phyloP scores from a whole-genome alignment of 202 grass and related monocot genomes.

The Panicum hallii region DNA sequence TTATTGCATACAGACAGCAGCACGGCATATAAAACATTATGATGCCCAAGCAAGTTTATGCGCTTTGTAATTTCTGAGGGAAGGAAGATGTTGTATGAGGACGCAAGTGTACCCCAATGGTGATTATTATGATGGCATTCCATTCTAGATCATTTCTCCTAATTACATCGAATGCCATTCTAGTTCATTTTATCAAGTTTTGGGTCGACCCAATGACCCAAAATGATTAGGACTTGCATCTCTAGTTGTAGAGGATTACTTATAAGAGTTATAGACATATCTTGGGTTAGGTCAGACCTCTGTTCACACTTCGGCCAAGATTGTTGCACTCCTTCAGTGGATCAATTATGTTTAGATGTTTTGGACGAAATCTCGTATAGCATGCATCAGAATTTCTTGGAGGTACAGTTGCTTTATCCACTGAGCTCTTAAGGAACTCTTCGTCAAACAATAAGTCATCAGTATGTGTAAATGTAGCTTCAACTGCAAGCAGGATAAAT shows the following conservation, averaged over 20 bases:
- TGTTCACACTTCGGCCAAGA: conserved; percentile 97
- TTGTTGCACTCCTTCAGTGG: conserved; percentile 92
- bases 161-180: no score
- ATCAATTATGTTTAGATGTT: conserved; percentile 92
- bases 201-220: no score
- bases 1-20: conserved; percentile 16
- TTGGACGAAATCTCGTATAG: conserved; percentile 55
- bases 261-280: conserved; percentile 5
- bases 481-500: conserved; percentile 59
- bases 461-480: conserved; percentile 50
- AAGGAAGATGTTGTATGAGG: not conserved
- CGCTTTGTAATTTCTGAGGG: not conserved
- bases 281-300: conserved; percentile 61
- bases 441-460: conserved; percentile 65
- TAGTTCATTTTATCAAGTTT: no score
- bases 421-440: conserved; percentile 60
- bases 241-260: conserved; percentile 4
- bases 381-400: conserved; percentile 41
- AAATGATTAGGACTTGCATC: no score
- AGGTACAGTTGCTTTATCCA: conserved; percentile 56
- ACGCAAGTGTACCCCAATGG: no score
- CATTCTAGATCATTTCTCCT: no score
- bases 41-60: not conserved
- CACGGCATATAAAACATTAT: not conserved
- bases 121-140: no score